Conservation (phyloP, 2,329 filamentous ascomycete genomes). For the Nemania sp. region DNA sequence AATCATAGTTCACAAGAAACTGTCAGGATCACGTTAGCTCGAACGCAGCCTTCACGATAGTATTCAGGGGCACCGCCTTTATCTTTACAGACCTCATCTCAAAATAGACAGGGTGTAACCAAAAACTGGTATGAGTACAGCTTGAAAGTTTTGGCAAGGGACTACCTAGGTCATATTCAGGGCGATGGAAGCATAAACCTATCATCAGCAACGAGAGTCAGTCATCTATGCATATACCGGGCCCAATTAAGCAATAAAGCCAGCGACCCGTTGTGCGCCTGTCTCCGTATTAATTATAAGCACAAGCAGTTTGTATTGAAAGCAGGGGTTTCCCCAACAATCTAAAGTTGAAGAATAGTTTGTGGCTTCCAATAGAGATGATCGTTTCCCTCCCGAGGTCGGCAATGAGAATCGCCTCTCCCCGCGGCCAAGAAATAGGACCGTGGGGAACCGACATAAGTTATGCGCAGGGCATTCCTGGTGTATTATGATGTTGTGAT, state of each 20-base stretch:
- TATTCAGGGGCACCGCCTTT: neutral
- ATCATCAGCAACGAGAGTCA: too few relatives aligned
- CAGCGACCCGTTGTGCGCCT: too few relatives aligned
- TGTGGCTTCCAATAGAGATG: neutral
- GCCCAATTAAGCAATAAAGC: too few relatives aligned
- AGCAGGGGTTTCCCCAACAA: neutral
- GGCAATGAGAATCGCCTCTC: constrained; percentile 8
- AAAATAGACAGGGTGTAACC: too few relatives aligned
- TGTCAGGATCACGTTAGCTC: neutral
- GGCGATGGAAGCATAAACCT: too few relatives aligned
- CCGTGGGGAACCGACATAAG: constrained; percentile 13
- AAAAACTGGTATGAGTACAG: too few relatives aligned
- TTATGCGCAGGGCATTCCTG: neutral
- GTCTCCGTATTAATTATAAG: too few relatives aligned
- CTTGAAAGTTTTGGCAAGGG: too few relatives aligned
- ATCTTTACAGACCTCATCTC: neutral
- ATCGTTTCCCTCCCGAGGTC: neutral
- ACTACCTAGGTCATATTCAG: too few relatives aligned
- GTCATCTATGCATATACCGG: too few relatives aligned
- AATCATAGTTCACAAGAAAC: neutral
- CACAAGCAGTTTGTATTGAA: neutral
- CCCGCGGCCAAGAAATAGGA: constrained; percentile 13
- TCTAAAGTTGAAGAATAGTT: neutral
- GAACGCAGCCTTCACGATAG: neutral
- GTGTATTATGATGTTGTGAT: neutral